Conservation (phyloP, 2,329 filamentous ascomycete genomes). For the Colletotrichum sp. region DNA sequence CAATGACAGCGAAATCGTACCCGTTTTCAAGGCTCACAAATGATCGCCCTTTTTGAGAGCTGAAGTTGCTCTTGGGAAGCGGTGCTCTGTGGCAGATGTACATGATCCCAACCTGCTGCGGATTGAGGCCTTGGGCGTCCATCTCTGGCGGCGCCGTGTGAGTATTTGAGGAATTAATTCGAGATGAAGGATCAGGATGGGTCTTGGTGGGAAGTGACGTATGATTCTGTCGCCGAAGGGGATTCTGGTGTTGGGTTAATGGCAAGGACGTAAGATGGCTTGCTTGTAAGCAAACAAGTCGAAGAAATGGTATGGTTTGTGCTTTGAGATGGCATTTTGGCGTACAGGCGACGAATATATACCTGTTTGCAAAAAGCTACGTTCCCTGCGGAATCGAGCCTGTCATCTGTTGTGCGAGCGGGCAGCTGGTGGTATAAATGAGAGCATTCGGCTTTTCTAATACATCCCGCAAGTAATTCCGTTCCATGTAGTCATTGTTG, state of each 20-base stretch:
- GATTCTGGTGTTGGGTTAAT: background rate
- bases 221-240: background rate
- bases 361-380: background rate
- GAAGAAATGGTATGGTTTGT: rapidly evolving
- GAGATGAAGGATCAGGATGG: too few species aligned
- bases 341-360: rapidly evolving
- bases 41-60: too few species aligned
- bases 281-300: background rate
- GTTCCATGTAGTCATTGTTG: rapidly evolving
- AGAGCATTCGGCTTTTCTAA: rapidly evolving
- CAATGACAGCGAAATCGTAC: too few species aligned
- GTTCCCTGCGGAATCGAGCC: too few species aligned
- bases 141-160: background rate
- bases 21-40: too few species aligned
- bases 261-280: rapidly evolving
- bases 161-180: background rate
- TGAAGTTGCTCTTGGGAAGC: too few species aligned
- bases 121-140: too few species aligned
- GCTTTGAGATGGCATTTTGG: background rate
- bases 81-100: too few species aligned
- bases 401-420: too few species aligned
- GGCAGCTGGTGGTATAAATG: background rate
- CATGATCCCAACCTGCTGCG: too few species aligned
- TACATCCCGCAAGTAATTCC: background rate
- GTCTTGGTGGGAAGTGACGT: background rate